A percentile compares a stretch with the other conserved stretches of the same genome.
Evolutionary conservation across 208 protist species (phyloP).

Genomic region (Leptomonas pyrrhocoris): DNA sequence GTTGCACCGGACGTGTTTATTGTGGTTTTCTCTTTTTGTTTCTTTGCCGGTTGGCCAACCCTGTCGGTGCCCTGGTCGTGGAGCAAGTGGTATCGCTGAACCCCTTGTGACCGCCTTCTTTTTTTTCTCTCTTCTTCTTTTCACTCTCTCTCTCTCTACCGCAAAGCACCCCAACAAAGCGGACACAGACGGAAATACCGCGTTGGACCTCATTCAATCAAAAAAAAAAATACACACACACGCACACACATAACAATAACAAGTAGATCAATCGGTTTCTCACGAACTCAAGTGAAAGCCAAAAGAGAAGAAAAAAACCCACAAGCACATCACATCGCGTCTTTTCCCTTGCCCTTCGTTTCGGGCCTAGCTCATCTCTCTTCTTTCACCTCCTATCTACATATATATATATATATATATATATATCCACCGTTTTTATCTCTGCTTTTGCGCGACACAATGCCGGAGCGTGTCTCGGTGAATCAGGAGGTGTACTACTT

Average conservation of each 20-base stretch:
- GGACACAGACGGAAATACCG: neutral
- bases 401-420: no score
- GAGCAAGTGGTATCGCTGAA: conserved; percentile 12
- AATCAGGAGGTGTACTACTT: conserved; percentile 84
- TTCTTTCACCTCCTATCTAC: neutral
- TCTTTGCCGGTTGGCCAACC: no score
- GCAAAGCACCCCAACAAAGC: neutral
- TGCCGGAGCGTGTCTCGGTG: conserved; percentile 71
- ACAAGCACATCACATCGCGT: no score
- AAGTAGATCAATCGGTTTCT: neutral
- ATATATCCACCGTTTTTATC: no score
- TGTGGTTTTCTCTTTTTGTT: no score
- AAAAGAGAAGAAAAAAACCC: no score
- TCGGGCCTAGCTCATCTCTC: neutral
- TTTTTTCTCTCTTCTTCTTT: neutral
- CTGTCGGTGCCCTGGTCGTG: neutral
- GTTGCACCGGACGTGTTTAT: no score
- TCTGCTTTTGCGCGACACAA: conserved; percentile 11
- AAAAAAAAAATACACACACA: neutral
- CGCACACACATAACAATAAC: neutral
- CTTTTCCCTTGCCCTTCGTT: no score
- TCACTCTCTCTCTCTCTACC: neutral
- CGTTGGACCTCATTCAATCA: neutral
- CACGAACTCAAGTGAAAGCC: no score
- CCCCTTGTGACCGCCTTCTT: conserved; percentile 3